Evolutionary conservation across 176 grass and related monocot species (phyloP).

Genomic region (Puya raimondii): DNA sequence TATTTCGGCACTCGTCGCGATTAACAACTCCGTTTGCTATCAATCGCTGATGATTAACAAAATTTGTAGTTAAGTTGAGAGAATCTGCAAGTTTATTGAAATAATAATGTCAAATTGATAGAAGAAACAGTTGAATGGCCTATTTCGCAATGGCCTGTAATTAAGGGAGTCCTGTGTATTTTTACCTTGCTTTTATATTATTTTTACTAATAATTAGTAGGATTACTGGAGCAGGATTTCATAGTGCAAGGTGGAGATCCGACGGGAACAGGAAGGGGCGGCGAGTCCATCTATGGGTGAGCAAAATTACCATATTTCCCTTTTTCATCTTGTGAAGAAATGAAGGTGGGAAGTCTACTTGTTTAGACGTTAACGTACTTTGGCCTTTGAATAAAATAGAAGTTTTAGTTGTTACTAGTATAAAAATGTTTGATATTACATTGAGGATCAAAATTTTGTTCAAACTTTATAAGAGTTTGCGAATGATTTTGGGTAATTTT

Average conservation of each 20-base stretch:
- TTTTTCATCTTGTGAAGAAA: background rate
- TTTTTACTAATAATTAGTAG: background rate
- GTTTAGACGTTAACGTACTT: background rate
- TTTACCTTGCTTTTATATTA: background rate
- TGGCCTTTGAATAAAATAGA: background rate
- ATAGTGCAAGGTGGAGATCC: slow-evolving; percentile 98
- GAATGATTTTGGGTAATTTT: too few species aligned
- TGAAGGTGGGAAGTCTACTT: background rate
- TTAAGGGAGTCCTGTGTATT: background rate
- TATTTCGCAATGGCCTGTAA: background rate
- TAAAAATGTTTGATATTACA: background rate
- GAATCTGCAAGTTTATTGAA: too few species aligned
- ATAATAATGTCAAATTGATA: too few species aligned
- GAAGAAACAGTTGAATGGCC: too few species aligned
- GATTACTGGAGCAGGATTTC: slow-evolving; percentile 53
- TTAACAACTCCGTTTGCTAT: too few species aligned
- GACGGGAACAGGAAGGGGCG: slow-evolving; percentile 86
- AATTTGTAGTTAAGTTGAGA: too few species aligned
- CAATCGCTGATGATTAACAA: too few species aligned
- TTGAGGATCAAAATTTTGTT: background rate
- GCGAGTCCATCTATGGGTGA: slow-evolving; percentile 96
- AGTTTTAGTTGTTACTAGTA: background rate
- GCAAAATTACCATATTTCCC: background rate
- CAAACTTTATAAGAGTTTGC: too few species aligned
- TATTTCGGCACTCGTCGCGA: too few species aligned